Percentiles rank a stretch among this genome's conserved stretches.
Evolutionary conservation across 805 yeast species (phyloP).

Genomic region (Metschnikowia drakensbergensis): DNA sequence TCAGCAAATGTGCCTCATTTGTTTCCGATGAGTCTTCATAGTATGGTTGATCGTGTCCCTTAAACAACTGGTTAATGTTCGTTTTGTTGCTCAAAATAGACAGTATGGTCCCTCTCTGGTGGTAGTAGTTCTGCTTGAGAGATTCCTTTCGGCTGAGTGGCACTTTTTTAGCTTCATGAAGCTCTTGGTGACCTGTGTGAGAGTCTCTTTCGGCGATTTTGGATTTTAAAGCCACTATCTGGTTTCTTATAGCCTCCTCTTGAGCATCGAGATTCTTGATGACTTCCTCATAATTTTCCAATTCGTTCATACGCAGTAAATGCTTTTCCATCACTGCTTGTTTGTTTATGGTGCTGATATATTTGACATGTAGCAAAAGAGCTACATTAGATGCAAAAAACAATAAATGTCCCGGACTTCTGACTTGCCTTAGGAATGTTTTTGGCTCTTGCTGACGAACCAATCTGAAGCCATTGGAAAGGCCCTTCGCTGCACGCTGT

Average conservation of each 20-base stretch:
- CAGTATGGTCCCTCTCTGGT: constrained; percentile 2
- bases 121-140: background rate
- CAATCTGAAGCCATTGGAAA: constrained; percentile 7
- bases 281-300: constrained; percentile 14
- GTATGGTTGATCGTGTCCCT: background rate
- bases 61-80: constrained; percentile 1
- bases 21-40: background rate
- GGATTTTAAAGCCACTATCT: constrained; percentile 9
- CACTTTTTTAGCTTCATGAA: background rate
- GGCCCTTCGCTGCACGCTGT: constrained; percentile 7
- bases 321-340: constrained; percentile 8
- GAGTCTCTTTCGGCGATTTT: background rate
- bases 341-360: constrained; percentile 10
- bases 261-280: constrained; percentile 15
- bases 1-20: background rate
- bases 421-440: constrained; percentile 11
- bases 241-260: constrained; percentile 9
- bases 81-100: background rate
- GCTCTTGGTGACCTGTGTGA: background rate
- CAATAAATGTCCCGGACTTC: constrained; percentile 17
- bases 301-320: constrained; percentile 12
- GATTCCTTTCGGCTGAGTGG: background rate
- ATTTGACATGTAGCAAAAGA: constrained; percentile 15
- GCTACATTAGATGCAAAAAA: constrained; percentile 18
- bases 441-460: constrained; percentile 12